phyloP scores from a whole-genome alignment of 2,329 filamentous ascomycete genomes.

The Leptographium lundbergii region DNA sequence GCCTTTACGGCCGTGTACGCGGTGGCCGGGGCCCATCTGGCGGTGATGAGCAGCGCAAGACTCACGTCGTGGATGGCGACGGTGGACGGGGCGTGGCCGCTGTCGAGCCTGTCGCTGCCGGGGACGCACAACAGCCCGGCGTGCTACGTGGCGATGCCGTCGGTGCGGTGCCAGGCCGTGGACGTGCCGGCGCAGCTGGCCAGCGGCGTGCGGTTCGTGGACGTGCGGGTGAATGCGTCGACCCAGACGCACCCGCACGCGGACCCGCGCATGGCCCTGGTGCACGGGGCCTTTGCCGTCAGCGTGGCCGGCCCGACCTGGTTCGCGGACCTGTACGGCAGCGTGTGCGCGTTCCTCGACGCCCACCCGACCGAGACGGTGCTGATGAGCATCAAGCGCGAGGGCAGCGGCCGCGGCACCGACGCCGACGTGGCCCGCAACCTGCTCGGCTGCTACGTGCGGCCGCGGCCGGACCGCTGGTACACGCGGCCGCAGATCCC shows the following conservation, averaged over 20 bases:
- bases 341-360: conserved; percentile 63
- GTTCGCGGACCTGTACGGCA: conserved; percentile 59
- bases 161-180: conserved; percentile 84
- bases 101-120: conserved; percentile 77
- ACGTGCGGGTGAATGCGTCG: conserved; percentile 59
- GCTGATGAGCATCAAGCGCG: conserved; percentile 80
- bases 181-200: conserved; percentile 63
- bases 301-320: conserved; percentile 72
- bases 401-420: conserved; percentile 68
- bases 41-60: conserved; percentile 58
- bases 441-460: conserved; percentile 58
- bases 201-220: conserved; percentile 89
- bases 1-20: conserved; percentile 57
- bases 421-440: conserved; percentile 69
- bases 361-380: conserved; percentile 69
- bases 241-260: conserved; percentile 21
- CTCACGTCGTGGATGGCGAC: conserved; percentile 71
- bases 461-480: conserved; percentile 48
- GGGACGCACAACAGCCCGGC: conserved; percentile 94
- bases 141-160: conserved; percentile 71
- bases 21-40: conserved; percentile 37
- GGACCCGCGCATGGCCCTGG: conserved; percentile 58
- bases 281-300: conserved; percentile 84
- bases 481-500: conserved; percentile 69
- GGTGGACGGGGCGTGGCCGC: conserved; percentile 56